Base-by-base conservation (phyloP, 1,139 yeast genomes). In the Pichia sp. region DNA sequence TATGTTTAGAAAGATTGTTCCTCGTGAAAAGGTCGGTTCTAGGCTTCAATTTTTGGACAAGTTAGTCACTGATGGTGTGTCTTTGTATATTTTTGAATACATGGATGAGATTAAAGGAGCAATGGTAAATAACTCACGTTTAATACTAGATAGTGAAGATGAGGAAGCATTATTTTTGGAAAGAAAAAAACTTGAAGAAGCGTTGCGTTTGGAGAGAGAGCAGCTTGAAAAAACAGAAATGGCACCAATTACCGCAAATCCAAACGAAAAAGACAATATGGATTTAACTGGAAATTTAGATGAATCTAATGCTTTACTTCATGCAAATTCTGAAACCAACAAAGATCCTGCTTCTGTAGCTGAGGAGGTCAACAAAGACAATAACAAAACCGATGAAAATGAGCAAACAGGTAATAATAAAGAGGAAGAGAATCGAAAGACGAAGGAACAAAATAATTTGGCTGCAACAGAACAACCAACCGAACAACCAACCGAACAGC, bases 51-150 rank as follows among this genome's bases (percentile, higher is more conserved):
- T 54, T 43, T 42, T 60, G 34, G 57, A 58, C 34, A 45, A 46
- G 1, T 32, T 59, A 4, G 50, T 60, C 4, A 58, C 62, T 3
- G 64, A 60, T 52, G 61, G 62, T 8, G 46, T 48, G 26, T 45
- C 47, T 3, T 27, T 60, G 7, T 60, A 47, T 42, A 33, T 50
- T 29, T 54, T 53, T 39, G 56, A 52, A 25, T 38, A 49, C n/a
- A 40, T 51, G 8, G 51, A 51, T 27, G 26, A 40, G 10, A 47
- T 57, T 5, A 34, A 39, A 6, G 39, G 40, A 4, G 45, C 47
- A 6, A 47, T 47, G 44, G 30, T 39, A 3, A 34, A 40, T n/a
- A 42, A 46, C 29, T 42, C 43, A 7, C 39, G 35, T 9, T 45
- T 55, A 4, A 33, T 40, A 7, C 37, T 40, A 9, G 52, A 47